Percentiles rank a stretch among this genome's conserved stretches.
These are phyloP conservation scores for Pythium myriotylum DNA, from an alignment of 352 stramenopile species.

Conservation along the genomic window DNA sequence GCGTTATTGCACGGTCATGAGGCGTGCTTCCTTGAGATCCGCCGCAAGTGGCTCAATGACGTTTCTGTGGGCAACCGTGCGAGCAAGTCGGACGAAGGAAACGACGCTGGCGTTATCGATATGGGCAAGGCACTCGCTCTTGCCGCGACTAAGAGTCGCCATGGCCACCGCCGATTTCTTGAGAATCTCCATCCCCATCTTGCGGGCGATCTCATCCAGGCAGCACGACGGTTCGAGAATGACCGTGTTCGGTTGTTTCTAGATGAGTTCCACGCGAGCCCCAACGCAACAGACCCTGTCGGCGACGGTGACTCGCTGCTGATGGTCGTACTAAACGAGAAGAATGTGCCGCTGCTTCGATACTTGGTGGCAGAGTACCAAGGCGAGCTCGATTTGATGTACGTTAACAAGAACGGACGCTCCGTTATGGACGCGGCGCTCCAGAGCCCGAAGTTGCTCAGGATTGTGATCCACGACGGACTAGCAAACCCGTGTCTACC, in stretches of 20 bases:
- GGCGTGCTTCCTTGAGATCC: slow-evolving; percentile 65
- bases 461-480: slow-evolving; percentile 17
- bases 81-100: too few species aligned
- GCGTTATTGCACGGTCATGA: slow-evolving; percentile 56
- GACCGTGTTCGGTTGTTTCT: slow-evolving; percentile 9
- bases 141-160: slow-evolving; percentile 10
- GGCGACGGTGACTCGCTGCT: slow-evolving; percentile 18
- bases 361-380: slow-evolving; percentile 4
- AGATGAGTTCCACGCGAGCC: slow-evolving; percentile 10
- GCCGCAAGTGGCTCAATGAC: slow-evolving; percentile 53
- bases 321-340: slow-evolving; percentile 14
- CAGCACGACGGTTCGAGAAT: neutral
- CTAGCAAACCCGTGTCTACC: slow-evolving; percentile 18
- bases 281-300: slow-evolving; percentile 11
- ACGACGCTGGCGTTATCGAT: neutral
- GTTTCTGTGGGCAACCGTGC: neutral
- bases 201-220: slow-evolving; percentile 1
- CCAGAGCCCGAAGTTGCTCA: slow-evolving; percentile 4
- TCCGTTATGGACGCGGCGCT: slow-evolving; percentile 25
- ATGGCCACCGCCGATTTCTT: too few species aligned
- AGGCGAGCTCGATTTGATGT: slow-evolving; percentile 8
- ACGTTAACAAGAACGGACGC: slow-evolving; percentile 7
- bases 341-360: slow-evolving; percentile 10
- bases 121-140: slow-evolving; percentile 3
- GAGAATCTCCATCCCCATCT: slow-evolving; percentile 20